Evolutionary conservation across 441 rosid genomes (phyloP), one percentile per base, ranked within the genome.

Genomic region (Populus tomentosa): DNA sequence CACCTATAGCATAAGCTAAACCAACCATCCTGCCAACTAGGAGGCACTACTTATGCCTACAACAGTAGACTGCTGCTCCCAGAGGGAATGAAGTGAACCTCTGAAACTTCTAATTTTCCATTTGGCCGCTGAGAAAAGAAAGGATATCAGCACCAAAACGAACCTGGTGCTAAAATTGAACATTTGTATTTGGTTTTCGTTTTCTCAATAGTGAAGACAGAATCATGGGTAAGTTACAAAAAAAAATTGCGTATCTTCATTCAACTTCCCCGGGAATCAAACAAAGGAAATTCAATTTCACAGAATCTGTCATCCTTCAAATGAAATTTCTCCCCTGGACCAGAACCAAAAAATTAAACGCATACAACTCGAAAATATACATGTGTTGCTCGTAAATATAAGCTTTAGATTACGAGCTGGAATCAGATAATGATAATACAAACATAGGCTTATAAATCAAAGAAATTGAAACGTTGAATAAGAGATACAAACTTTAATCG

Each of bases 221-320:
- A 64, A 71, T 56, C 61, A 42, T 26, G 36, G 24, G 1, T 70
- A 18, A 70, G 40, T 70, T 18, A 36, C 7, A 62, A 56, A 13
- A 66, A 68, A 40, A 50, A 72, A 40, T 74, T 67, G 53, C 75
- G 71, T n/a, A 61, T n/a, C 23, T 28, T 23, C 35, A 50, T 50
- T 36, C 67, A 20, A 72, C 59, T 56, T 75, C 46, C 65, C 24
- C 42, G 59, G 70, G 56, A 67, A 77, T 8, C 64, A 63, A 63
- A 40, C 32, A 70, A 40, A 33, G 20, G 18, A 69, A 66, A 28
- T 14, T 30, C 77, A 62, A 73, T 32, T 62, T 69, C 75, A 72
- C 46, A 16, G 30, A 75, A 71, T 67, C 6, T 28, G 9, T 62
- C 70, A 64, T 28, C 66, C 69, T 63, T 16, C 2, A 32, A 42